Evolutionary conservation across 306 rosid genomes (phyloP), one percentile per base, ranked within the genome.

Genomic region (Vigna trinervia): DNA sequence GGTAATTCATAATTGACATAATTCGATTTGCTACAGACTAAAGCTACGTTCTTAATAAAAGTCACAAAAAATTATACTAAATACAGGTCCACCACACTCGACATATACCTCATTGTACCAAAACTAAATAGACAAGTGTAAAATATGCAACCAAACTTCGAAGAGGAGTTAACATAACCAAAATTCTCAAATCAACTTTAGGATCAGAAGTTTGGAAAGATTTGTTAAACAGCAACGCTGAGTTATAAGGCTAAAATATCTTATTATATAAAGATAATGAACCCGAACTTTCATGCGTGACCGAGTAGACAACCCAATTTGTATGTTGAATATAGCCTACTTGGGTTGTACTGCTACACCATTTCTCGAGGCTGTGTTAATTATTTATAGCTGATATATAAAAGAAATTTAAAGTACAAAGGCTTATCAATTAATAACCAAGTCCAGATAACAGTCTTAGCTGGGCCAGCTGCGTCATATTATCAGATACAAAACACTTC

Each of bases 281-380:
- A 36, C 30, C 66, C 69, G 1, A 73, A 57, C 20, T 32, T 32
- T 39, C 48, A 36, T 12, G 17, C 73, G 76, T 39, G 65, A 59
- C 41, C 50, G n/a, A 14, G 79, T 75, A 57, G 51, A 70, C 26
- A 23, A 77, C 62, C 67, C 17, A 34, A 38, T 77, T 66, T 69
- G 20, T 71, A 78, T 62, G 72, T 43, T 67, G 30, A 51, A 32
- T 43, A 2, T 26, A 66, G 23, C 67, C 47, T 74, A 58, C 43
- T 67, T 38, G 58, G 26, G 71, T 47, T 38, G 43, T 36, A 39
- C 45, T 39, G 12, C 11, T 77, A 28, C 39, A 7, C 20, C 61
- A 26, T 22, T 47, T 28, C 64, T 45, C 9, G 38, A 34, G 75
- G 17, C 11, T 46, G 30, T 30, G 39, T 38, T 59, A 48, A 84